Conservation (phyloP, 805 yeast species). For the Yarrowia keelungensis region DNA sequence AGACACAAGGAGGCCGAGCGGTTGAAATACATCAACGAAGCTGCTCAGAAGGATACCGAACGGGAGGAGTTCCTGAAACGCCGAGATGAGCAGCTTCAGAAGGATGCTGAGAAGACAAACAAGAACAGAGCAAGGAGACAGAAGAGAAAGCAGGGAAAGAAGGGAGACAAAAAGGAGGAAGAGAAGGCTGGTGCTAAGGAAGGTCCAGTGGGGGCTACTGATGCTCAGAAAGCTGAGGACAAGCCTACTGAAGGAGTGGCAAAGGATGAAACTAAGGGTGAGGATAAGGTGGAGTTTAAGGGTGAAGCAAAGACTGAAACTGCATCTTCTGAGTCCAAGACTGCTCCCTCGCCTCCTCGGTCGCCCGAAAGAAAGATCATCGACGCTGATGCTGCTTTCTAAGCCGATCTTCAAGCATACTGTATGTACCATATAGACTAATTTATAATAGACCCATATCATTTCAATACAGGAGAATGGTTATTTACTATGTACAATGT, state of each 20-base stretch:
- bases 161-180: background rate
- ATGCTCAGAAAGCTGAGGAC: background rate
- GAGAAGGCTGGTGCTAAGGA: too few species aligned
- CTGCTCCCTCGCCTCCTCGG: background rate
- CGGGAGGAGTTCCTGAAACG: conserved; percentile 45
- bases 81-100: conserved; percentile 37
- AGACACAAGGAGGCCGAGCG: conserved; percentile 48
- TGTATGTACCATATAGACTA: background rate
- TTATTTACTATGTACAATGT: too few species aligned
- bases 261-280: background rate
- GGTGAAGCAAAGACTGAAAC: background rate
- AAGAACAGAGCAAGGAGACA: conserved; percentile 43
- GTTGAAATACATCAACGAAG: conserved; percentile 44
- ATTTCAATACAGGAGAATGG: conserved; percentile 1
- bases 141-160: conserved; percentile 39
- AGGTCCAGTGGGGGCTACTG: too few species aligned
- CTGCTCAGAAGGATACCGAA: conserved; percentile 43
- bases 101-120: conserved; percentile 47
- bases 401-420: background rate
- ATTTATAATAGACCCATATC: conserved; percentile 8
- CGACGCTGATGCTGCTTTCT: conserved; percentile 27
- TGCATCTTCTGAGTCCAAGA: background rate
- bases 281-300: too few species aligned
- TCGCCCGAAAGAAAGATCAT: conserved; percentile 18
- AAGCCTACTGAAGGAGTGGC: background rate